These are phyloP conservation scores for Leavenworthia alabamica DNA, from an alignment of 345 rosid species.

Conservation along the genomic window DNA sequence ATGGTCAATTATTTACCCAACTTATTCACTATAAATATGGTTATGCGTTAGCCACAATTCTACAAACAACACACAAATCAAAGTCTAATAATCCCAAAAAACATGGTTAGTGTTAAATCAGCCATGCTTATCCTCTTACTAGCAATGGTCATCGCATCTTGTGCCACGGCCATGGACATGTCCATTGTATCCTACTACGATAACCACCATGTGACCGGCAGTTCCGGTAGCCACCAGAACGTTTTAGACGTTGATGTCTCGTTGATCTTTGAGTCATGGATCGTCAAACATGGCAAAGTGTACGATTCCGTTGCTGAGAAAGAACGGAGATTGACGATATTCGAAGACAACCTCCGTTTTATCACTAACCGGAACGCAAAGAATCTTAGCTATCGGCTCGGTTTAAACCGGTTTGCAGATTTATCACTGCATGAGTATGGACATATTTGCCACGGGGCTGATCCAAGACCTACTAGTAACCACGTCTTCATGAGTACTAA, in stretches of 20 bases:
- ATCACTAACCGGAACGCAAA: slow-evolving; percentile 42
- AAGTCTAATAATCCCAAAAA: neutral
- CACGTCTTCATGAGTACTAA: slow-evolving; percentile 15
- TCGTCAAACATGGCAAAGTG: slow-evolving; percentile 42
- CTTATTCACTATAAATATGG: no score
- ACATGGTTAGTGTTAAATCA: slow-evolving; percentile 5
- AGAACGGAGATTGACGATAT: slow-evolving; percentile 49
- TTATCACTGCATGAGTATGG: slow-evolving; percentile 51
- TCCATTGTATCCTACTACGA: slow-evolving; percentile 44
- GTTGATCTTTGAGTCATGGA: slow-evolving; percentile 50
- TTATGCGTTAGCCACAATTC: no score
- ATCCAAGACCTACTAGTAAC: slow-evolving; percentile 22
- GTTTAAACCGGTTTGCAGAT: slow-evolving; percentile 61
- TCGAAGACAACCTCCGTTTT: slow-evolving; percentile 54
- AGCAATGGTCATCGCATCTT: slow-evolving; percentile 13
- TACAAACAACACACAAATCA: neutral
- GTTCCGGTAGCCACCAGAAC: neutral
- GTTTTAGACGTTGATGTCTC: slow-evolving; percentile 28
- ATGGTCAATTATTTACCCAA: no score
- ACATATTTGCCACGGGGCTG: slow-evolving; percentile 38
- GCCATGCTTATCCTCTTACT: slow-evolving; percentile 6
- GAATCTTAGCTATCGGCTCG: slow-evolving; percentile 41
- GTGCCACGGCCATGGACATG: slow-evolving; percentile 47
- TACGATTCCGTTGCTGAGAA: slow-evolving; percentile 55
- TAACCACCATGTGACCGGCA: neutral